Base-by-base conservation (phyloP, 2,329 filamentous ascomycete species). In the Claviceps quebecensis region DNA sequence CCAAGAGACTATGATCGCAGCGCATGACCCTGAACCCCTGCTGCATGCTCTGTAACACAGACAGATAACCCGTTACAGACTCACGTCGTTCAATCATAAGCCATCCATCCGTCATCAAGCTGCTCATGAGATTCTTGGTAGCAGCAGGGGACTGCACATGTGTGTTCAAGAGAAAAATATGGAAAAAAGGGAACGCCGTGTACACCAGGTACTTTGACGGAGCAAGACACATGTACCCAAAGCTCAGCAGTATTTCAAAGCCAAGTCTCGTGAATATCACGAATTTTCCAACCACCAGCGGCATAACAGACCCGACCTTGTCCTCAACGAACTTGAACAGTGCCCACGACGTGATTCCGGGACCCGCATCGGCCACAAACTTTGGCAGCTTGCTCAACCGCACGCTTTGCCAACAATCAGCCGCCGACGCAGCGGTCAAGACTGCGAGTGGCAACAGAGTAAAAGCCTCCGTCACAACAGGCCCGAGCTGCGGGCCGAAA, bases 1-100 rank as follows among this genome's bases (percentile, higher is more conserved):
- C 93, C 1, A 98, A 76, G 36, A 98, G 74, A 61, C 89, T 95
- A 66, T 98, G 93, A 61, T 97, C 93, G 65, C 89, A 96, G 54
- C 93, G 81, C 75, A 98, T 79, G 16, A 90, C 80, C 1, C 89
- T 79, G 67, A 87, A 96, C 1, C 82, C 78, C 40, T 80, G 73
- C 5, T 82, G 68, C 7, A 75, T 63, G 63, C 82, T 93, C 57
- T 98, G 87, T 26, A 96, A 65, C 1, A 98, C 87, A 0, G 91
- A 95, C 44, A 98, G 74, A 62, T 98, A 97, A 6, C 93, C 93
- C 0, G 93, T 97, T 47, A 85, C 67, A 0, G 89, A 95, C 66
- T 97, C 93, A 57, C 79, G 76, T 11, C 93, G 82, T 47, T 89
- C 90, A 45, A 97, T 65, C 1, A 97, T 69, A 1, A 79, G 77